A percentile compares a stretch with the other conserved stretches of the same genome.
phyloP scores from a whole-genome alignment of 2,329 filamentous ascomycete species.

The Cytospora mali region DNA sequence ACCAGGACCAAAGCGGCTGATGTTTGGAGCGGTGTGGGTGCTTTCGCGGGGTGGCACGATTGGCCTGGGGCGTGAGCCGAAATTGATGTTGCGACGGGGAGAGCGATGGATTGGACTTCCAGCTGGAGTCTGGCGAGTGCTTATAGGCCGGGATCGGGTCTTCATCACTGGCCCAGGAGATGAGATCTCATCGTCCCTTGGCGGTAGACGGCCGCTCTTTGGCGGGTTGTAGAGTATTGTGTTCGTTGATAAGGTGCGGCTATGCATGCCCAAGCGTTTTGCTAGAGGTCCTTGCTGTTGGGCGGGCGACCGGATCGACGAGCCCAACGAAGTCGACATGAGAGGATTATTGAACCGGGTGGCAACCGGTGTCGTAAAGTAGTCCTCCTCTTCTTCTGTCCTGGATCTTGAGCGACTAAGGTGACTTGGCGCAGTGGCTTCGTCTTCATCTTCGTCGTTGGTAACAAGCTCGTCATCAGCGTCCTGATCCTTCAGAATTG shows the following conservation, averaged over 20 bases:
- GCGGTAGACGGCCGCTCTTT: slow-evolving; percentile 9
- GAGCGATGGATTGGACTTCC: slow-evolving; percentile 50
- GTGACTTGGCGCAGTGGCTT: slow-evolving; percentile 38
- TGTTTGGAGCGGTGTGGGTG: slow-evolving; percentile 58
- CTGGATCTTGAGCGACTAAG: slow-evolving; percentile 29
- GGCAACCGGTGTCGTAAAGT: slow-evolving; percentile 57
- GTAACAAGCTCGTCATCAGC: slow-evolving; percentile 89
- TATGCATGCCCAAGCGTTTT: slow-evolving; percentile 56
- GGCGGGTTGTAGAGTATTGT: slow-evolving; percentile 82
- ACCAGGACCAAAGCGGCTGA: slow-evolving; percentile 49
- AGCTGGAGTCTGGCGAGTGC: slow-evolving; percentile 42
- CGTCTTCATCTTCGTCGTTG: slow-evolving; percentile 71
- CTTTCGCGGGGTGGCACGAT: slow-evolving; percentile 55
- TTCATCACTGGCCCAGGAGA: slow-evolving; percentile 42
- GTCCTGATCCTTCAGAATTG: slow-evolving; percentile 69
- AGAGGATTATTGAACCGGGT: slow-evolving; percentile 41
- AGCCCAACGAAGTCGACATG: slow-evolving; percentile 38
- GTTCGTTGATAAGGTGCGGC: slow-evolving; percentile 75
- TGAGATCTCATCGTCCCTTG: slow-evolving; percentile 41
- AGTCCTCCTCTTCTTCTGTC: slow-evolving; percentile 49
- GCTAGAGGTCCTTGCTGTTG: slow-evolving; percentile 32
- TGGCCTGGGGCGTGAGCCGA: slow-evolving; percentile 56
- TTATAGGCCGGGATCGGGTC: slow-evolving; percentile 40
- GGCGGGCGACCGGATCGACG: slow-evolving; percentile 30
- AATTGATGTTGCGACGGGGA: slow-evolving; percentile 49